phyloP scores from a whole-genome alignment of 306 rosid species.

The Arachis stenosperma region DNA sequence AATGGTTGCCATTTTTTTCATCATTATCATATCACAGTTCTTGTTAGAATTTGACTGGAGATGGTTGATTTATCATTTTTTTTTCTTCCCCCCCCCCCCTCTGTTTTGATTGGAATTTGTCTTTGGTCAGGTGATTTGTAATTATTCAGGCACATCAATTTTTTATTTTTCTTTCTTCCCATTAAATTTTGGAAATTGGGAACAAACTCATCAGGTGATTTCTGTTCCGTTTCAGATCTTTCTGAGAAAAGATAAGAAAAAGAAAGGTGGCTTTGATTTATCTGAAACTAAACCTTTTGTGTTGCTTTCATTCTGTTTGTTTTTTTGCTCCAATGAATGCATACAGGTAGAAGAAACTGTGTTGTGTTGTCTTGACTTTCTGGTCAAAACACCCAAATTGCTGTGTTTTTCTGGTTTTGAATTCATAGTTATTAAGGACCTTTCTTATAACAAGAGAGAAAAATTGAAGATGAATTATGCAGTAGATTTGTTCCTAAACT shows the following conservation, averaged over 20 bases:
- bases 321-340: conserved; percentile 38
- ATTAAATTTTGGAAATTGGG: conserved; percentile 36
- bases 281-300: conserved; percentile 42
- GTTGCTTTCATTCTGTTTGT: conserved; percentile 5
- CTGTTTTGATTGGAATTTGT: no score
- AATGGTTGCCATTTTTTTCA: no score
- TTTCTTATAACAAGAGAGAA: background rate
- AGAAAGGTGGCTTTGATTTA: conserved; percentile 22
- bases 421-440: background rate
- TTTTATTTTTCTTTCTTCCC: conserved; percentile 2
- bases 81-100: no score
- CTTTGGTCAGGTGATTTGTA: background rate
- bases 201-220: conserved; percentile 52
- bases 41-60: no score
- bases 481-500: conserved; percentile 7
- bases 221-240: conserved; percentile 33
- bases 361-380: conserved; percentile 42
- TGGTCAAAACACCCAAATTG: conserved; percentile 25
- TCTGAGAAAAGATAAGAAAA: conserved; percentile 3
- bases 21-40: no score
- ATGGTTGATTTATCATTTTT: no score
- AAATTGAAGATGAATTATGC: background rate
- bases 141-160: conserved; percentile 28
- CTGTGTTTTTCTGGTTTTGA: conserved; percentile 32
- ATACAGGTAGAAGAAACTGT: conserved; percentile 41